Conservation (phyloP, 2,329 filamentous ascomycete genomes). For the Davidsoniella australis region DNA sequence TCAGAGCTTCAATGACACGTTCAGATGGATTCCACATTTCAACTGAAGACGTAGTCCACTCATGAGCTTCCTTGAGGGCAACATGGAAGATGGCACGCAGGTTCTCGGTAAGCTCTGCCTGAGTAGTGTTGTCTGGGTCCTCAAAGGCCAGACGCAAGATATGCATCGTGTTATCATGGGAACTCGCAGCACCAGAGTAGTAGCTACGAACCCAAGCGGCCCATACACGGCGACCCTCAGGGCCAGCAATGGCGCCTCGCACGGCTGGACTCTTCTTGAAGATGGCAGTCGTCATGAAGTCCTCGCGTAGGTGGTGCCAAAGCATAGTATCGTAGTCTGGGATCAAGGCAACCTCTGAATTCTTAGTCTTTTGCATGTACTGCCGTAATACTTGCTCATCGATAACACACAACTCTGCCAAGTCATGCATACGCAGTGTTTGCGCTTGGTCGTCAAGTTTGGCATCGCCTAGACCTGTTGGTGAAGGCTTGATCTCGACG, state of each 20-base stretch:
- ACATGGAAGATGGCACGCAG: conserved; percentile 46
- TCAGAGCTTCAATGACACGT: conserved; percentile 29
- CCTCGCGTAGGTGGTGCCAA: conserved; percentile 70
- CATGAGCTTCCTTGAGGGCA: conserved; percentile 52
- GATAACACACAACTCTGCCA: conserved; percentile 41
- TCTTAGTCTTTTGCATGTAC: conserved; percentile 28
- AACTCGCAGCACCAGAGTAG: conserved; percentile 31
- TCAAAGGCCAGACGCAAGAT: conserved; percentile 55
- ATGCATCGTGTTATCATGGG: conserved; percentile 49
- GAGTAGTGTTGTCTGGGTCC: conserved; percentile 24
- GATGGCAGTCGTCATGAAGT: conserved; percentile 53
- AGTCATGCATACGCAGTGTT: conserved; percentile 39
- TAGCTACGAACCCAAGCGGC: conserved; percentile 55
- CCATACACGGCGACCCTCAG: conserved; percentile 40
- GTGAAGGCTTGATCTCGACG: conserved; percentile 38
- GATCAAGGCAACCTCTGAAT: conserved; percentile 23
- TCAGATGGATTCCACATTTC: conserved; percentile 71
- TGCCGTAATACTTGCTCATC: conserved; percentile 47
- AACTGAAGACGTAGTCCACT: conserved; percentile 54
- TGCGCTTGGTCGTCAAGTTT: conserved; percentile 16
- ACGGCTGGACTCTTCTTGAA: conserved; percentile 35
- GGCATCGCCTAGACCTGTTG: conserved; percentile 14
- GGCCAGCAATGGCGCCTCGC: conserved; percentile 51
- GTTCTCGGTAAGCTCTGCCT: conserved; percentile 30
- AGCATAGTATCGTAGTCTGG: conserved; percentile 50